Evolutionary conservation across 768 basidiomycete species (phyloP).

Genomic region (Amanita inopinata): DNA sequence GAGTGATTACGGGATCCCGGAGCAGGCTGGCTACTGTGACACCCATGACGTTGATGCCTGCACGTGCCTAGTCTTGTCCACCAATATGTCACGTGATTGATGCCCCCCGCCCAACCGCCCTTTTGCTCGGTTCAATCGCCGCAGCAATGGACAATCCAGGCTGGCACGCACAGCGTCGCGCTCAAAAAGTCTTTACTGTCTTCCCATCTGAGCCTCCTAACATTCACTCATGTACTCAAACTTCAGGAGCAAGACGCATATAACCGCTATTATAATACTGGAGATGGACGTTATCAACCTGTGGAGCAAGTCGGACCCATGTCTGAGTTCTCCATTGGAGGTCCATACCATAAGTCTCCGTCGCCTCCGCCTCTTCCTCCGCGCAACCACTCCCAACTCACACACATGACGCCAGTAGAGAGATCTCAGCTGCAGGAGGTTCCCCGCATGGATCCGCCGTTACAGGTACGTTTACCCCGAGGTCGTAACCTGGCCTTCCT

Average conservation of each 20-base stretch:
- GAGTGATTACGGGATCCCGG: too few species aligned
- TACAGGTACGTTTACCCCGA: slow-evolving; percentile 36
- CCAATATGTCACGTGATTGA: too few species aligned
- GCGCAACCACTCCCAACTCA: slow-evolving; percentile 22
- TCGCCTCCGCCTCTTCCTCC: slow-evolving; percentile 28
- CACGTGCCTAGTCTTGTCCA: too few species aligned
- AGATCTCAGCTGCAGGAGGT: slow-evolving; percentile 48
- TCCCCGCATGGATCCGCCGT: slow-evolving; percentile 68
- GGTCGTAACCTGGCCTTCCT: background rate
- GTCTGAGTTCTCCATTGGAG: slow-evolving; percentile 53
- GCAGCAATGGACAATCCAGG: slow-evolving; percentile 62
- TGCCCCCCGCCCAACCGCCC: too few species aligned
- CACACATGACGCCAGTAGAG: slow-evolving; percentile 51
- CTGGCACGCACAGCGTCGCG: slow-evolving; percentile 63
- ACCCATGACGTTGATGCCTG: too few species aligned
- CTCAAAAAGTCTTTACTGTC: slow-evolving; percentile 34
- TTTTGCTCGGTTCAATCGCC: too few species aligned
- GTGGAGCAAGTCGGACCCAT: slow-evolving; percentile 52
- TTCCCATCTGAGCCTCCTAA: slow-evolving; percentile 4
- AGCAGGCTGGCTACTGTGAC: too few species aligned
- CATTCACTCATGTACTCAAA: slow-evolving; percentile 5
- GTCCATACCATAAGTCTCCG: slow-evolving; percentile 29
- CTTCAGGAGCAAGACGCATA: slow-evolving; percentile 25
- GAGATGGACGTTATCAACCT: slow-evolving; percentile 43
- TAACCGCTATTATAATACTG: slow-evolving; percentile 16